phyloP scores from a whole-genome alignment of 495 filamentous ascomycete genomes.

The Daldinia caldariorum region DNA sequence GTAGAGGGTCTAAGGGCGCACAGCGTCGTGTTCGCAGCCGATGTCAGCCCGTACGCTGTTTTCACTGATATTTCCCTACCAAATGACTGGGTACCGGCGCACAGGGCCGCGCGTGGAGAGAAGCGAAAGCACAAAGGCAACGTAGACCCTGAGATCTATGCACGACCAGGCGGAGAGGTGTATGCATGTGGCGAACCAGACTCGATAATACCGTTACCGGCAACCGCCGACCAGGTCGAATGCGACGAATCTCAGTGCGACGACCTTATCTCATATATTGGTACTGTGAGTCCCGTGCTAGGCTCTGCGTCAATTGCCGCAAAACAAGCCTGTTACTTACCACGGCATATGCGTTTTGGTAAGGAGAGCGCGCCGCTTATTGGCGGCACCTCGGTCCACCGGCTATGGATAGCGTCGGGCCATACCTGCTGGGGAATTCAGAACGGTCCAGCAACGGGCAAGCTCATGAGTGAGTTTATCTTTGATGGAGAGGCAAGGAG shows the following conservation, averaged over 20 bases:
- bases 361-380: slow-evolving; percentile 75
- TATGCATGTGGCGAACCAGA: slow-evolving; percentile 96
- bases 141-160: slow-evolving; percentile 92
- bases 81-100: slow-evolving; percentile 59
- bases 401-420: slow-evolving; percentile 84
- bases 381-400: slow-evolving; percentile 76
- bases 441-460: slow-evolving; percentile 92
- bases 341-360: slow-evolving; percentile 70
- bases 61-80: slow-evolving; percentile 91
- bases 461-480: slow-evolving; percentile 85
- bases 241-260: slow-evolving; percentile 82
- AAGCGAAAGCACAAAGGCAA: slow-evolving; percentile 66
- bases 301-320: slow-evolving; percentile 79
- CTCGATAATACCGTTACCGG: slow-evolving; percentile 75
- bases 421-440: slow-evolving; percentile 99
- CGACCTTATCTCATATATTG: slow-evolving; percentile 85
- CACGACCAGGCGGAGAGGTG: slow-evolving; percentile 85
- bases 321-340: slow-evolving; percentile 93
- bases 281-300: slow-evolving; percentile 78
- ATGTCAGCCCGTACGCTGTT: slow-evolving; percentile 86
- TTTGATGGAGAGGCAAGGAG: slow-evolving; percentile 82
- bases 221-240: slow-evolving; percentile 78
- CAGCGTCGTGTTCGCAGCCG: slow-evolving; percentile 83
- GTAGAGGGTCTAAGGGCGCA: slow-evolving; percentile 87
- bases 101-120: slow-evolving; percentile 56